These are phyloP conservation scores for Sphenostylis stenocarpa DNA, from an alignment of 306 rosid species.

Conservation along the genomic window DNA sequence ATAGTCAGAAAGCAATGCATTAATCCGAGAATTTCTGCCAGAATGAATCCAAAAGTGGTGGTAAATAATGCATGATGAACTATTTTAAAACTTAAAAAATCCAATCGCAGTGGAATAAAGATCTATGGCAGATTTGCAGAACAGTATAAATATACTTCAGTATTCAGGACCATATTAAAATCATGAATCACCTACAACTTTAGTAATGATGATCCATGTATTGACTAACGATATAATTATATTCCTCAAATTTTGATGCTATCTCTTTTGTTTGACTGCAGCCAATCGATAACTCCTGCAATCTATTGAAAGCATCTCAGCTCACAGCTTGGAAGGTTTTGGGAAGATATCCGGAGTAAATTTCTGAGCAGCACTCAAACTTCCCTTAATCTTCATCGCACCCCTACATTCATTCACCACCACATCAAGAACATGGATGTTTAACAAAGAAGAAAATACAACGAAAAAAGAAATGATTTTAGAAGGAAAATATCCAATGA, in stretches of 20 bases:
- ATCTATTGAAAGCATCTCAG: constrained; percentile 6
- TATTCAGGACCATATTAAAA: constrained; percentile 11
- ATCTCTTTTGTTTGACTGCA: constrained; percentile 21
- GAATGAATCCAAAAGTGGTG: neutral
- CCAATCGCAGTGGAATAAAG: neutral
- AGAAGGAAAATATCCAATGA: neutral
- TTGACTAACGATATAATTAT: constrained; percentile 12
- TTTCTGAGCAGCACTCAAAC: constrained; percentile 83
- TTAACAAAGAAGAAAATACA: constrained; percentile 9
- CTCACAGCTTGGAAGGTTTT: constrained; percentile 91
- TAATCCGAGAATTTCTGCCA: neutral
- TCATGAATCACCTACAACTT: constrained; percentile 19
- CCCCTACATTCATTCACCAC: constrained; percentile 57
- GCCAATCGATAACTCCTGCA: constrained; percentile 2
- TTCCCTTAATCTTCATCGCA: constrained; percentile 85
- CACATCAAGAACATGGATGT: neutral
- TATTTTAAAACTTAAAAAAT: constrained; percentile 20
- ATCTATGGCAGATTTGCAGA: constrained; percentile 14
- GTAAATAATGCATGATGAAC: neutral
- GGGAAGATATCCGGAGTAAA: constrained; percentile 94
- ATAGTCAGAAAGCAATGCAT: neutral
- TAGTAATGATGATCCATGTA: constrained; percentile 24
- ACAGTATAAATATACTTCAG: constrained; percentile 16
- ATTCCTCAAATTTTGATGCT: constrained; percentile 6
- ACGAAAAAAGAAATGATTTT: neutral